These are phyloP conservation scores for Coemansia sp. DNA, from an alignment of 192 early-diverging fungal genomes.

Conservation along the genomic window DNA sequence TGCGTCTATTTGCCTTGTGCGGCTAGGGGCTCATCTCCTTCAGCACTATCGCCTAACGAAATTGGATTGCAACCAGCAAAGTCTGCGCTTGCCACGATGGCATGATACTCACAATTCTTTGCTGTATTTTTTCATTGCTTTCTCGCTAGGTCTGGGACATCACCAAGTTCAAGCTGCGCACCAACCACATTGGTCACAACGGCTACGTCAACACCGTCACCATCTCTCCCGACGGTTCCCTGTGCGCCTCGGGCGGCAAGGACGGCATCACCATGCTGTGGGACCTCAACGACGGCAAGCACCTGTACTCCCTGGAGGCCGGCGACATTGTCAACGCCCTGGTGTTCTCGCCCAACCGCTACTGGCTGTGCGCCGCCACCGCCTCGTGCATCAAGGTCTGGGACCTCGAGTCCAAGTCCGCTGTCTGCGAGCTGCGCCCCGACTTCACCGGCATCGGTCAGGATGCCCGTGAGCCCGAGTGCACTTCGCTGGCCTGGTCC, in stretches of 20 bases:
- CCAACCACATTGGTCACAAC: constrained; percentile 98
- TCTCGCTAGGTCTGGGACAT: constrained; percentile 91
- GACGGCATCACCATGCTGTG: constrained; percentile 99
- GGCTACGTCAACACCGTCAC: constrained; percentile 98
- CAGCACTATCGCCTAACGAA: too few species aligned
- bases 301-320: constrained; percentile 99
- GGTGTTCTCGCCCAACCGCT: constrained; percentile 99
- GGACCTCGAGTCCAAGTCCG: constrained; percentile 97
- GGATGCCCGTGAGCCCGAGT: constrained; percentile 76
- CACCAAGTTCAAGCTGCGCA: constrained; percentile 96
- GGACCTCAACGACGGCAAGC: constrained; percentile 99
- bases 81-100: neutral
- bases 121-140: constrained; percentile 1
- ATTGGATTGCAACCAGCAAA: too few species aligned
- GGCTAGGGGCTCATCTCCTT: too few species aligned
- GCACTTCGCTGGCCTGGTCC: constrained; percentile 97
- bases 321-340: constrained; percentile 95
- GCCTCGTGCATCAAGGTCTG: constrained; percentile 96
- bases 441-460: constrained; percentile 69
- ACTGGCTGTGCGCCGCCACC: constrained; percentile 99
- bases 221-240: constrained; percentile 98
- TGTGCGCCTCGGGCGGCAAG: constrained; percentile 99
- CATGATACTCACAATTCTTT: neutral
- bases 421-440: constrained; percentile 89
- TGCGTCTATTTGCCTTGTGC: too few species aligned